These are phyloP conservation scores for Babjeviella inositovora DNA, from an alignment of 805 yeast species.

Conservation along the genomic window DNA sequence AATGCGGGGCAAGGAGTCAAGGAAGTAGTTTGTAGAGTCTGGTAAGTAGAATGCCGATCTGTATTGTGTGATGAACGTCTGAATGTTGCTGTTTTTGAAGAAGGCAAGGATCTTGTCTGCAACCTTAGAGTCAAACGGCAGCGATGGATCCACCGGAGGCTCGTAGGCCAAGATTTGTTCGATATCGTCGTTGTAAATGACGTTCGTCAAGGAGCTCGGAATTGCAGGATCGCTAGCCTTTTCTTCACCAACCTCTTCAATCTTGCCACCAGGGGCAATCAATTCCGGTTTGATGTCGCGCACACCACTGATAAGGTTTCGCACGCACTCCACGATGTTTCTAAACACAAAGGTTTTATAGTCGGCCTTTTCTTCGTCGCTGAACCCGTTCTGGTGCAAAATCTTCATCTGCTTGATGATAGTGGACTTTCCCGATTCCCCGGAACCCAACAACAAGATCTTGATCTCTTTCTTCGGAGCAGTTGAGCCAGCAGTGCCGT, in stretches of 20 bases:
- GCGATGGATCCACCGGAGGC: constrained; percentile 34
- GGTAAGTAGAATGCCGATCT: constrained; percentile 64
- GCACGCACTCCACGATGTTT: constrained; percentile 65
- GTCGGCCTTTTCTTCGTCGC: constrained; percentile 54
- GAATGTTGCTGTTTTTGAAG: constrained; percentile 43
- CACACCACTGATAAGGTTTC: constrained; percentile 53
- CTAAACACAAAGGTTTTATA: constrained; percentile 68
- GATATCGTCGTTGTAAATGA: constrained; percentile 14
- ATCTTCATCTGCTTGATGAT: constrained; percentile 73
- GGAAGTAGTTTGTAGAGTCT: constrained; percentile 75
- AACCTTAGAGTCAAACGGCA: constrained; percentile 29
- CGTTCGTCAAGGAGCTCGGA: neutral
- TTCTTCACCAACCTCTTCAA: constrained; percentile 11
- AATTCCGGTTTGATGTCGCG: constrained; percentile 26
- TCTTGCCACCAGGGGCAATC: constrained; percentile 11
- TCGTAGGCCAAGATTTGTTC: constrained; percentile 27
- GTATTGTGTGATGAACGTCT: constrained; percentile 35
- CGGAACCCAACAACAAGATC: constrained; percentile 72
- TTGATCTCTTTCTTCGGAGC: constrained; percentile 46
- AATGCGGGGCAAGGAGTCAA: constrained; percentile 50
- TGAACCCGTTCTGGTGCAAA: constrained; percentile 55
- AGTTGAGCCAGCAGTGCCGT: no score
- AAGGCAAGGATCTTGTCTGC: constrained; percentile 31
- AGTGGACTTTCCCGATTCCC: constrained; percentile 75
- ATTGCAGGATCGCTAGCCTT: constrained; percentile 7